phyloP scores from a whole-genome alignment of 352 stramenopile species.

The Bremia lactucae region DNA sequence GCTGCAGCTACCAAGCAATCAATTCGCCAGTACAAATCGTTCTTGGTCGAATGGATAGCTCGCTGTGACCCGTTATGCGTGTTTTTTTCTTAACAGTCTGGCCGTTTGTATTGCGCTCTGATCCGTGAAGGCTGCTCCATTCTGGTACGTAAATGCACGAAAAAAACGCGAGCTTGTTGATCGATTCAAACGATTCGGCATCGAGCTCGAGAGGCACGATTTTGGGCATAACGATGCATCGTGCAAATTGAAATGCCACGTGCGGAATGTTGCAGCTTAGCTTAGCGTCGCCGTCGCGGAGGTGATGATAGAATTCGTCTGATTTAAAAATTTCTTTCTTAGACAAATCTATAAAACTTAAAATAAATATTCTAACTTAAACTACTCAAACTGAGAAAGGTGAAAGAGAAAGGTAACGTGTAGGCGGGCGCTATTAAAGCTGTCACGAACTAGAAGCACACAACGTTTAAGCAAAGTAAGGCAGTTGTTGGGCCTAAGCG shows the following conservation, averaged over 20 bases:
- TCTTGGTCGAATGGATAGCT: slow-evolving; percentile 87
- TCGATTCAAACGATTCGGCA: slow-evolving; percentile 92
- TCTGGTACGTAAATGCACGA: slow-evolving; percentile 90
- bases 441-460: too few species aligned
- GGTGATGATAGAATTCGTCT: slow-evolving; percentile 98
- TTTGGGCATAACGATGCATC: slow-evolving; percentile 98
- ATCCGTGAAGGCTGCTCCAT: slow-evolving; percentile 93
- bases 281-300: slow-evolving; percentile 82
- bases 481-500: too few species aligned
- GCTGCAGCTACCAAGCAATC: slow-evolving; percentile 82
- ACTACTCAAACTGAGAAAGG: too few species aligned
- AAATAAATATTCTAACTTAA: too few species aligned
- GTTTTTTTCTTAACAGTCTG: slow-evolving; percentile 84
- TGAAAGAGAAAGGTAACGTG: too few species aligned
- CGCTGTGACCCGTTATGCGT: slow-evolving; percentile 85
- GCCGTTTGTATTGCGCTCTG: slow-evolving; percentile 80
- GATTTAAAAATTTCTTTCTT: too few species aligned
- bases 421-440: too few species aligned
- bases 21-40: slow-evolving; percentile 84
- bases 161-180: slow-evolving; percentile 89
- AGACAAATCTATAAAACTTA: too few species aligned
- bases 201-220: slow-evolving; percentile 97
- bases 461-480: too few species aligned
- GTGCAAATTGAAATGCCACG: slow-evolving; percentile 74
- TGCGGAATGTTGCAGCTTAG: slow-evolving; percentile 73